Evolutionary conservation across 2,329 filamentous ascomycete genomes (phyloP), one percentile per base, ranked within the genome.

Genomic region (Tolypocladium album): DNA sequence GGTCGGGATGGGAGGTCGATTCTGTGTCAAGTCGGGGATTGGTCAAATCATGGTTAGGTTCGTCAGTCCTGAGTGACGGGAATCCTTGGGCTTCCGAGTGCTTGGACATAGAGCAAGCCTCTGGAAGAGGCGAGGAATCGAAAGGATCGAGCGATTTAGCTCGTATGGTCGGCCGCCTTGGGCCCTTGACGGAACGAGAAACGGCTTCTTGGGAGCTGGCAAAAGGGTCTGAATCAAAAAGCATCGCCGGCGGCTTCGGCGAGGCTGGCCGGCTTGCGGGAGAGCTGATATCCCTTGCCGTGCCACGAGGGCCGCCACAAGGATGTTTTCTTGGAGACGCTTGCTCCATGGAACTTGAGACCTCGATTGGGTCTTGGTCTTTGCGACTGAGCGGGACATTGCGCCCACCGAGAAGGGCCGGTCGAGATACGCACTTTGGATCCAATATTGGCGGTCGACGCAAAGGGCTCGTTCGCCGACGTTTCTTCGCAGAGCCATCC

Each of bases 311-410:
- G 15, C 34, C 24, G 12, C 13, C 31, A 24, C n/a, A n/a, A 8
- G 31, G 5, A 15, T 24, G 38, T 7, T 8, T 13, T 13, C 57
- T 56, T 5, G 62, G 42, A 15, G 62, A 52, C 1, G 57, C 53
- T 2, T 27, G 45, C 38, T 67, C 66, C 7, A 72, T 68, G 0
- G 75, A 75, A 59, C 74, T 77, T 0, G 73, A 73, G 2, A 72
- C 67, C 31, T 76, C 73, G 9, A 77, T 77, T 1, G 66, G 62
- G 2, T 73, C 71, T 22, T 62, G 38, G 2, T 57, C 60, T 3
- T 55, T 11, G 6, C 56, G 52, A 11, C 13, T 53, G 38, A 17
- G 38, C 12, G 34, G 24, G 12, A 38, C 53, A 42, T 27, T n/a
- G 34, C 52, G 52, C 11, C 36, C 13, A 20, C 22, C 38, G 20